Percentiles rank a stretch among this genome's conserved stretches.
These are phyloP conservation scores for Filobasidium wieringae DNA, from an alignment of 768 basidiomycete genomes.

Conservation along the genomic window DNA sequence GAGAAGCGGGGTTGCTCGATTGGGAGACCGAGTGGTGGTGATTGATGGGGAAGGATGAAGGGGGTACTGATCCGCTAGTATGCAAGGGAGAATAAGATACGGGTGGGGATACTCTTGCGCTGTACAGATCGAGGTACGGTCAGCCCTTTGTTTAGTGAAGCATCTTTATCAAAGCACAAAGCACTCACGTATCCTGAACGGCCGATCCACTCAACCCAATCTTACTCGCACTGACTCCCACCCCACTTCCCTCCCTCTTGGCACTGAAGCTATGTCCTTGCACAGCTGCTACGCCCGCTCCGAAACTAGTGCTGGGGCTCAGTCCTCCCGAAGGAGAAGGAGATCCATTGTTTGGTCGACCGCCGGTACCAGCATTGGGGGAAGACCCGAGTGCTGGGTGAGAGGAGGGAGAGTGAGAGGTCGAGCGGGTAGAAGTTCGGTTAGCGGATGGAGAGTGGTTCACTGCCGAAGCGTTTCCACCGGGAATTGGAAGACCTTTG, in stretches of 20 bases:
- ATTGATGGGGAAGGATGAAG: slow-evolving; percentile 18
- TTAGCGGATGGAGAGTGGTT: not conserved
- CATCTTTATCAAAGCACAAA: too few species aligned
- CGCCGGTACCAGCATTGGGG: not conserved
- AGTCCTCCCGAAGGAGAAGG: slow-evolving; percentile 1
- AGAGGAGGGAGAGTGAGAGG: not conserved
- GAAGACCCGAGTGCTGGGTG: not conserved
- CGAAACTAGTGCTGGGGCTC: slow-evolving; percentile 3
- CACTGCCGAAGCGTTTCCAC: not conserved
- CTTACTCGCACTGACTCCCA: not conserved
- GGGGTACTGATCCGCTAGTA: slow-evolving; percentile 5
- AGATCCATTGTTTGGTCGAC: not conserved
- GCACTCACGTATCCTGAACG: slow-evolving; percentile 2
- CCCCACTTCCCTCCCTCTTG: slow-evolving; percentile 1
- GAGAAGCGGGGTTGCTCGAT: not conserved
- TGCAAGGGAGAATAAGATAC: slow-evolving; percentile 9
- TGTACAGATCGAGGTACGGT: not conserved
- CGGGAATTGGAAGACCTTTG: not conserved
- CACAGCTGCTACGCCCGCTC: slow-evolving; percentile 1
- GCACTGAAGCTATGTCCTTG: slow-evolving; percentile 1
- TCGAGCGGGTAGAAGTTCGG: not conserved
- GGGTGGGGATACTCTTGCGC: slow-evolving; percentile 5
- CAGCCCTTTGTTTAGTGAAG: too few species aligned
- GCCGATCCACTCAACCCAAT: too few species aligned
- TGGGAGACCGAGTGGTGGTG: not conserved